These are phyloP conservation scores for Microbotryum silenes-acaulis DNA, from an alignment of 1,284 basidiomycete genomes.

Conservation along the genomic window DNA sequence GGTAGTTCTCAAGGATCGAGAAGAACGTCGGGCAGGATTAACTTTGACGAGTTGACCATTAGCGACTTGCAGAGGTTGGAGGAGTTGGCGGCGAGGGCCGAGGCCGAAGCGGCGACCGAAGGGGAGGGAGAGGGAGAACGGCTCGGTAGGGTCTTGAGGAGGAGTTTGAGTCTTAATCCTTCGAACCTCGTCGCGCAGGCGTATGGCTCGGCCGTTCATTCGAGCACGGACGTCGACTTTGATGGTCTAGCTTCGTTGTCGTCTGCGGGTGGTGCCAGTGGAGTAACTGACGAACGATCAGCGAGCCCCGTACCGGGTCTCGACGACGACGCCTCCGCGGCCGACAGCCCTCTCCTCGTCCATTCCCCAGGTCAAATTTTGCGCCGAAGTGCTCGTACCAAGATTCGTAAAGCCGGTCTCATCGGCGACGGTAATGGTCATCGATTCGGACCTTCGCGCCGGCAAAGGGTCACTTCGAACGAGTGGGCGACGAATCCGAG, in stretches of 20 bases:
- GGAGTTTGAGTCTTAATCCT: constrained; percentile 80
- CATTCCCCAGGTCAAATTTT: constrained; percentile 81
- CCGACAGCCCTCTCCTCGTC: constrained; percentile 80
- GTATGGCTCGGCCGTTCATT: constrained; percentile 2
- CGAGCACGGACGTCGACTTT: neutral
- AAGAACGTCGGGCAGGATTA: constrained; percentile 49
- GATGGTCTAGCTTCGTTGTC: neutral
- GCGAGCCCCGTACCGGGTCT: constrained; percentile 3
- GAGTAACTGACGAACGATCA: neutral
- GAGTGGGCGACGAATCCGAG: neutral
- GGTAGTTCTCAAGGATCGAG: constrained; percentile 34
- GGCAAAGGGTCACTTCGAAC: constrained; percentile 5
- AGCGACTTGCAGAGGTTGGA: constrained; percentile 87
- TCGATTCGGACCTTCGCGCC: constrained; percentile 54
- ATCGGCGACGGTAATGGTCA: constrained; percentile 69
- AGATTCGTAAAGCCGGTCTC: constrained; percentile 80
- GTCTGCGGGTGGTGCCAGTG: neutral
- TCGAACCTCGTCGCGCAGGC: constrained; percentile 46
- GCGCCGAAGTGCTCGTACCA: constrained; percentile 83
- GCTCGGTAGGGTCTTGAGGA: constrained; percentile 69
- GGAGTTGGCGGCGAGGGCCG: constrained; percentile 56
- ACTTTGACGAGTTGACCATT: constrained; percentile 65
- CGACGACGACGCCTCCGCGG: constrained; percentile 52
- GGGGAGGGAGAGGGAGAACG: constrained; percentile 66
- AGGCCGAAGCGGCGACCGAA: constrained; percentile 44